Conservation (phyloP, 2,329 filamentous ascomycete genomes). For the Ramularia endophylla region DNA sequence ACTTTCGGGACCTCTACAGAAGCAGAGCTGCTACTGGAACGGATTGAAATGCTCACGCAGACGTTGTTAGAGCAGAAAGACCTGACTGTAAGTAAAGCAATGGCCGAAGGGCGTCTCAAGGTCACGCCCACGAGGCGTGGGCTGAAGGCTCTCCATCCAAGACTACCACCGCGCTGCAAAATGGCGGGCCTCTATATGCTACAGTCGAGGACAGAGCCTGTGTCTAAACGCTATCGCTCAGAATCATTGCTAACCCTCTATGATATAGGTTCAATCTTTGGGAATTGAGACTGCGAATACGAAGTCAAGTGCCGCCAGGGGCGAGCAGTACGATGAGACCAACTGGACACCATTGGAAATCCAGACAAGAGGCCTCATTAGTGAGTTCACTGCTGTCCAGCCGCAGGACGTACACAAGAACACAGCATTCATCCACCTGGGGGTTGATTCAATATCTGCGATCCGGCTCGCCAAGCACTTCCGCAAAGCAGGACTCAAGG, state of each 20-base stretch:
- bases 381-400: conserved; percentile 4
- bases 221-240: too few species aligned
- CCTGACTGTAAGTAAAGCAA: too few species aligned
- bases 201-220: too few species aligned
- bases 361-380: conserved; percentile 4
- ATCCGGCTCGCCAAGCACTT: conserved; percentile 12
- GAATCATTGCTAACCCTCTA: too few species aligned
- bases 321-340: conserved; percentile 3
- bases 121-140: too few species aligned
- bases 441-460: conserved; percentile 14
- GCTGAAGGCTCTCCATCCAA: too few species aligned
- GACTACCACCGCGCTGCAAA: too few species aligned
- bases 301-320: neutral
- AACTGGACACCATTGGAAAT: conserved; percentile 7
- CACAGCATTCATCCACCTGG: conserved; percentile 12
- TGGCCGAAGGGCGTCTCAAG: too few species aligned
- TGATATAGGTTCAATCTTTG: neutral
- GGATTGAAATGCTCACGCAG: conserved; percentile 10
- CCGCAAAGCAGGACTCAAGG: conserved; percentile 7
- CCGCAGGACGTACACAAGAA: conserved; percentile 8
- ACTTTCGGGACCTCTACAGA: conserved; percentile 2
- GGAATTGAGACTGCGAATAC: neutral
- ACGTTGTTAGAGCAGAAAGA: conserved; percentile 5
- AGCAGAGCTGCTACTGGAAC: conserved; percentile 7
- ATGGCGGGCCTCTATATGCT: too few species aligned